A percentile compares a stretch with the other conserved stretches of the same genome.
phyloP scores from a whole-genome alignment of 2,329 filamentous ascomycete species.

The Colletotrichum gloeosporioides region DNA sequence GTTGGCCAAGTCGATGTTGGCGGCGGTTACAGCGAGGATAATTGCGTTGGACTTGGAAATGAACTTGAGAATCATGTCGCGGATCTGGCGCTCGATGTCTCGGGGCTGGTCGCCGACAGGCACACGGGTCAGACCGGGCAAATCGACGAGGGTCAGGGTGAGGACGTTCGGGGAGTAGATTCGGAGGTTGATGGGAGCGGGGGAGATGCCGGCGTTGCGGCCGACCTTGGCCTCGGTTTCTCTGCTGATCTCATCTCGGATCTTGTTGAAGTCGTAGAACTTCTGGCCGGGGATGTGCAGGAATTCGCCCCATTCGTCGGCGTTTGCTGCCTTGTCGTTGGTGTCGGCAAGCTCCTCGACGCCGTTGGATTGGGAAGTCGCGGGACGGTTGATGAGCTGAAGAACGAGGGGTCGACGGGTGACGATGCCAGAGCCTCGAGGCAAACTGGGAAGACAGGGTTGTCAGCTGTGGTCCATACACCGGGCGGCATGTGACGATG shows the following conservation, averaged over 20 bases:
- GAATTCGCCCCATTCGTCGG: conserved; percentile 98
- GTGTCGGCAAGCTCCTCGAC: conserved; percentile 69
- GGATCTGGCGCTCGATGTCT: conserved; percentile 96
- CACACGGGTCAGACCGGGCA: conserved; percentile 95
- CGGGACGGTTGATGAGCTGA: conserved; percentile 92
- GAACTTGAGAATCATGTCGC: conserved; percentile 98
- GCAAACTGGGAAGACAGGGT: conserved; percentile 67
- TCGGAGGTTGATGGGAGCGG: conserved; percentile 94
- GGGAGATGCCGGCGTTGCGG: conserved; percentile 94
- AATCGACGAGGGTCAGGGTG: conserved; percentile 93
- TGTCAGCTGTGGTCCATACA: conserved; percentile 16
- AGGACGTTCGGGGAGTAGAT: conserved; percentile 99
- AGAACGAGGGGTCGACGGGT: conserved; percentile 95
- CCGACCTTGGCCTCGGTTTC: conserved; percentile 98
- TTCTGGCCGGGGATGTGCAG: conserved; percentile 97
- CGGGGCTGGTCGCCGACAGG: conserved; percentile 95
- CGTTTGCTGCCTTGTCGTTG: conserved; percentile 86
- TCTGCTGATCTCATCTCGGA: conserved; percentile 94
- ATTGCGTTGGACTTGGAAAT: conserved; percentile 99
- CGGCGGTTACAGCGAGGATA: conserved; percentile 93
- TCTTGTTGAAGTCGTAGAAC: conserved; percentile 98
- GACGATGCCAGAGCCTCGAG: conserved; percentile 96
- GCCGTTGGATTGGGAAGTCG: conserved; percentile 72
- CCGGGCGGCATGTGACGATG: conserved; percentile 10
- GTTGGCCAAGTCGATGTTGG: conserved; percentile 98